Evolutionary conservation across 768 basidiomycete species (phyloP), one percentile per base, ranked within the genome.

Genomic region (Sporobolomyces roseus): DNA sequence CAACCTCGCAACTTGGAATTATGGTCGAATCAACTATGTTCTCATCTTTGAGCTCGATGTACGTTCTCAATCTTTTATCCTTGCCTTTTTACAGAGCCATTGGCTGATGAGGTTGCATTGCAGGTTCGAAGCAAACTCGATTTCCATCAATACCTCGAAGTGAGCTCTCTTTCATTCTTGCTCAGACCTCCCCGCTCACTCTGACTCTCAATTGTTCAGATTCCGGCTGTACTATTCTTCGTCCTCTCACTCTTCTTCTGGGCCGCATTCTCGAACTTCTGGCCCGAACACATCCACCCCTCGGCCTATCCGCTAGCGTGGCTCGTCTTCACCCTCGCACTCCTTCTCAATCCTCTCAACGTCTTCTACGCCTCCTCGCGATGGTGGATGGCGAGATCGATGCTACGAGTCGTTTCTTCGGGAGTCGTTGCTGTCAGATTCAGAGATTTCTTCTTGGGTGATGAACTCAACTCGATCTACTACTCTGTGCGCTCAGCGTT

Each of bases 1-100:
- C n/a, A 97, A 99, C 77, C 71, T 98, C 7, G 73, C 87, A 27
- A 88, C 87, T 0, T 99, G 90, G 88, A 82, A 85, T 0, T 78
- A 79, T 7, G 81, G 86, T 8, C 83, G 88, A 52, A 91, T 99
- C 74, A 98, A 97, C 77, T 94, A 93, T 74, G 84, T 87, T n/a
- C 94, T 97, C 77, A 90, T 93, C 41, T 90, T 93, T 75, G 88
- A 75, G 50, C 60, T 77, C 46, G 74, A 75, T 30, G 61, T 68
- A 21, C 36, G 59, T 61, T 25, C 6, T 19, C 21, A 7, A 8
- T 19, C 35, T 36, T 6, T 36, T 88, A 89, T 66, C 45, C 83
- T 21, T 7, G 74, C 30, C 46, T n/a, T 52, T 29, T 52, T 35
- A 16, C 74, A 46, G 7, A 65, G 21, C 75, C 61, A 65, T 35